These are phyloP conservation scores for Thalassiosira livingstoniorum DNA, from an alignment of 352 stramenopile species.

Conservation along the genomic window DNA sequence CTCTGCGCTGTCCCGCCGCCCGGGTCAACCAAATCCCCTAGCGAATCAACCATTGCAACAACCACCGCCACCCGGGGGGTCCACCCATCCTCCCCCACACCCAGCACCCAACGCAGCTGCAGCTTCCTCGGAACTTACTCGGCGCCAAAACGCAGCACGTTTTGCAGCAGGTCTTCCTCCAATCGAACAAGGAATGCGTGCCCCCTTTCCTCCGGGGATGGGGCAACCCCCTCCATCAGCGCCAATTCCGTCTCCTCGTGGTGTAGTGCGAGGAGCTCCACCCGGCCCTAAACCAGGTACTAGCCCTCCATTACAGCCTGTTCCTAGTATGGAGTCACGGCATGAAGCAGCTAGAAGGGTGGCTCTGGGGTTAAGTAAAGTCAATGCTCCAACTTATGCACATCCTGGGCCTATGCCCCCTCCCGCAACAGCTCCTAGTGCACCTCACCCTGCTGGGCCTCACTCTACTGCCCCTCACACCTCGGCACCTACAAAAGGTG, in stretches of 20 bases:
- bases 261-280: neutral
- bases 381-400: neutral
- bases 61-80: neutral
- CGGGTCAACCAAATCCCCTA: neutral
- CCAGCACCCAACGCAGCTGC: neutral
- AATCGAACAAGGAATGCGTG: neutral
- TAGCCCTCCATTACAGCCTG: neutral
- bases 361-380: neutral
- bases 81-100: neutral
- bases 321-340: neutral
- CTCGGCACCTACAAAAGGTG: neutral
- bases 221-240: neutral
- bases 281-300: neutral
- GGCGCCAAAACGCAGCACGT: constrained; percentile 40
- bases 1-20: neutral
- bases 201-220: neutral
- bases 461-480: neutral
- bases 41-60: neutral
- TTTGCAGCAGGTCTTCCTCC: constrained; percentile 26
- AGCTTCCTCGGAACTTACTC: constrained; percentile 11
- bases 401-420: no score
- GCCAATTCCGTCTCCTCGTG: neutral
- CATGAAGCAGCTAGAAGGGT: constrained; percentile 10
- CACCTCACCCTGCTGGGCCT: no score
- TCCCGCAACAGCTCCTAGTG: no score